Conservation (phyloP, 768 basidiomycete species). For the Macrocybe gigantea region DNA sequence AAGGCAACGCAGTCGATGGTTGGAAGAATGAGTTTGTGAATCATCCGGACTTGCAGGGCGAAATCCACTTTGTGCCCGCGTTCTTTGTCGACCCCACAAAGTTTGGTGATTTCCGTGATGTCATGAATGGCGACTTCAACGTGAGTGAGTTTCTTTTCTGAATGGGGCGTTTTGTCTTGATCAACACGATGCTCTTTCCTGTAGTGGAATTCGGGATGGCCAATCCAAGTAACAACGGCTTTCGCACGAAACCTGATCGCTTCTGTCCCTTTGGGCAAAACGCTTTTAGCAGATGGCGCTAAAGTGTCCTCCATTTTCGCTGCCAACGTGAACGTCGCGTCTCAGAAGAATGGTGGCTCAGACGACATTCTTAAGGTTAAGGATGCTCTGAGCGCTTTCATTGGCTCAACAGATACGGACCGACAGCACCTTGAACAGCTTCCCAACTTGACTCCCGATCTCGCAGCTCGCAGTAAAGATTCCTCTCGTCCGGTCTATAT, state of each 20-base stretch:
- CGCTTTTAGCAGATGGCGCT: too few species aligned
- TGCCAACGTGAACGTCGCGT: neutral
- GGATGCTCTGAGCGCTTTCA: conserved; percentile 6
- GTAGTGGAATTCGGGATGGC: conserved; percentile 85
- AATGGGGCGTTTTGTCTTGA: conserved; percentile 1
- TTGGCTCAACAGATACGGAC: conserved; percentile 48
- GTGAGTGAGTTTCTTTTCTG: conserved; percentile 26
- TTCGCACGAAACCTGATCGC: conserved; percentile 28
- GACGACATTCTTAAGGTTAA: neutral
- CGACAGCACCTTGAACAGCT: conserved; percentile 44
- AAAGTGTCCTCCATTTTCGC: neutral
- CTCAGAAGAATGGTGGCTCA: neutral
- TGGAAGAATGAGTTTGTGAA: conserved; percentile 53
- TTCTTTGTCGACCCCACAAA: conserved; percentile 57
- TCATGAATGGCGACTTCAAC: conserved; percentile 57
- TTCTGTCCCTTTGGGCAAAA: conserved; percentile 6
- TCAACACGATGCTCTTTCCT: conserved; percentile 7
- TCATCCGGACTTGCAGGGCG: conserved; percentile 37
- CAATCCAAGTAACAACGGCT: conserved; percentile 46
- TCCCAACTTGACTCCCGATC: conserved; percentile 16
- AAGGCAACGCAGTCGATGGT: conserved; percentile 39
- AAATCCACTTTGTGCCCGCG: conserved; percentile 61
- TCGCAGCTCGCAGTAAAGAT: conserved; percentile 19
- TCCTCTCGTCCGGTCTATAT: conserved; percentile 29
- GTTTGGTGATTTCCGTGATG: conserved; percentile 37